Evolutionary conservation across 2,329 filamentous ascomycete species (phyloP).

Genomic region (Berkeleyomyces basicola): DNA sequence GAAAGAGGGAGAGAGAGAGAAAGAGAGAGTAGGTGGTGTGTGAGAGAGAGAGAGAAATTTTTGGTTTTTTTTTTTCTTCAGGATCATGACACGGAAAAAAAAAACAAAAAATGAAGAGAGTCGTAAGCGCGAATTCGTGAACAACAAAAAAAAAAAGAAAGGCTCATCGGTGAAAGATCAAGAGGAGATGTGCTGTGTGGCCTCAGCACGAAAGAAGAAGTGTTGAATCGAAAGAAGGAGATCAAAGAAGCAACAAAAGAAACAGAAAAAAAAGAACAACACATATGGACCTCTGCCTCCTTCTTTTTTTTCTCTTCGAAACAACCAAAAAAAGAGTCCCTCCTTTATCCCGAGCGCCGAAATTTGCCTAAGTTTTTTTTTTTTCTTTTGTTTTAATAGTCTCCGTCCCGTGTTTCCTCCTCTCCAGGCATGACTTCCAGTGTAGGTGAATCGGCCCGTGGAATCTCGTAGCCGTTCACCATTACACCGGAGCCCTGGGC

Average conservation of each 20-base stretch:
- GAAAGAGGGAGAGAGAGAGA: not conserved
- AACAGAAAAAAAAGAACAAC: constrained; percentile 4
- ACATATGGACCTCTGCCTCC: not conserved
- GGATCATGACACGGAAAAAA: too few relatives aligned
- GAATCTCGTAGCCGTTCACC: constrained; percentile 8
- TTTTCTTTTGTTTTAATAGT: constrained; percentile 1
- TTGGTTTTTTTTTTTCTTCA: too few relatives aligned
- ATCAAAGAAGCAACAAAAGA: constrained; percentile 5
- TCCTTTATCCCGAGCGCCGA: constrained; percentile 7
- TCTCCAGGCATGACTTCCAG: constrained; percentile 6
- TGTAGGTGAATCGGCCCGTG: constrained; percentile 8
- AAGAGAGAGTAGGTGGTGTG: not conserved
- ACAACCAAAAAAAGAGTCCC: not conserved
- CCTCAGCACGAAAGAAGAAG: constrained; percentile 4
- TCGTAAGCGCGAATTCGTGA: constrained; percentile 2
- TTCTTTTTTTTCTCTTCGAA: not conserved
- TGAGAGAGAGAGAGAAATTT: too few relatives aligned
- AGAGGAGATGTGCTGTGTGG: constrained; percentile 5
- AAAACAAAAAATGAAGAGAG: not conserved
- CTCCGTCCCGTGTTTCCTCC: not conserved
- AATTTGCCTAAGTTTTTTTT: not conserved
- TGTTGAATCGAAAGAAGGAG: not conserved
- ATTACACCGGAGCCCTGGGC: constrained; percentile 4
- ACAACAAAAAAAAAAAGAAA: constrained; percentile 2
- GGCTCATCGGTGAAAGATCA: not conserved